Evolutionary conservation across 2,329 filamentous ascomycete genomes (phyloP), one percentile per base, ranked within the genome.

Genomic region (Zymoseptoria pseudotritici): DNA sequence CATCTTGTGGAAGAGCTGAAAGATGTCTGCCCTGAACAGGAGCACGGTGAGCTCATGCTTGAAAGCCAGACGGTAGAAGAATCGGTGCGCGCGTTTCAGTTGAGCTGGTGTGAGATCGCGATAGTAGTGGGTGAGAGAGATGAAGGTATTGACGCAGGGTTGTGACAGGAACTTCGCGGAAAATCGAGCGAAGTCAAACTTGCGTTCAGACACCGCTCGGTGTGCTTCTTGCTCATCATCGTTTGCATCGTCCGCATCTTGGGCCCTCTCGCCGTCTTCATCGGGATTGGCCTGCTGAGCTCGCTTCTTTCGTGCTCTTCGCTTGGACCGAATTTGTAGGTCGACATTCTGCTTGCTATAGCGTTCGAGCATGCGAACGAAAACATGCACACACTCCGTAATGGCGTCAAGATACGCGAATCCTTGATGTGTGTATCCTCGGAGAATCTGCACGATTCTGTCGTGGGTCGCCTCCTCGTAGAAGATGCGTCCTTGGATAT

Each of bases 401-500:
- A 88, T 87, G 5, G 92, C 88, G 74, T 99, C 92, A 1, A 99
- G 82, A 67, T 97, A 99, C 58, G 91, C 90, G 67, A 97, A 94
- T 0, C 90, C 89, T 76, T 97, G 94, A 61, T 93, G 90, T 66
- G 95, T 96, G 77, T 95, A 97, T n/a, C 83, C 87, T 63, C 88
- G 83, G 0, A 93, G 81, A 57, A 97, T 89, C 61, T 86, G 84
- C 29, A 93, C 83, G 56, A 99, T 84, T 22, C 89, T 83, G 63
- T 99, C 93, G 70, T 99, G 92, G 0, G 92, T 97, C 0, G 90
- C 85, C 71, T 97, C 91, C 74, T 99, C 94, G 76, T 99, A 99
- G 73, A 99, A 99, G n/a, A 99, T 90, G 62, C 93, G 90, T 69
- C 89, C 95, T 56, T 96, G 85, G 11, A 96, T 97, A 67, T 99